phyloP scores from a whole-genome alignment of 768 basidiomycete species.

The Pleurotus tuoliensis region DNA sequence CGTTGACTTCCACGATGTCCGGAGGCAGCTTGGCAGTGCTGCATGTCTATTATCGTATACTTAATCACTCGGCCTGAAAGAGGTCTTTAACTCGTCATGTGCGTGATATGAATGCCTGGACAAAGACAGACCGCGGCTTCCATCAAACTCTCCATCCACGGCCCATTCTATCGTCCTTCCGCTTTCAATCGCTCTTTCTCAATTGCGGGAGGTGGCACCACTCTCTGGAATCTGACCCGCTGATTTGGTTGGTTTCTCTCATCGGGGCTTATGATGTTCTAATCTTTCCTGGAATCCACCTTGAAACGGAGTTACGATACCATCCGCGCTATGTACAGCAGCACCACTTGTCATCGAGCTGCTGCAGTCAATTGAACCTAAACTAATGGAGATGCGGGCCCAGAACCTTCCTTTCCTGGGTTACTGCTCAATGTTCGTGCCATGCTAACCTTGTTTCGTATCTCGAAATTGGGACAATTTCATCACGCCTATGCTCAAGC shows the following conservation, averaged over 20 bases:
- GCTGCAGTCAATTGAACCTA: background rate
- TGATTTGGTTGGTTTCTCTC: constrained; percentile 5
- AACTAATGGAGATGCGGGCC: background rate
- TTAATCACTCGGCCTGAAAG: constrained; percentile 12
- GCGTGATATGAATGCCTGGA: background rate
- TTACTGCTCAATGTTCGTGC: background rate
- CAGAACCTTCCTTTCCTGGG: background rate
- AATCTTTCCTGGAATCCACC: background rate
- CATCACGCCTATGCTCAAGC: background rate
- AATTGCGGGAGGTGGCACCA: background rate
- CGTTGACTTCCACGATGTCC: constrained; percentile 92
- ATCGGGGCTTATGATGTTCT: constrained; percentile 1
- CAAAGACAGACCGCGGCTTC: constrained; percentile 2
- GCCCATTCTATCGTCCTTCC: background rate
- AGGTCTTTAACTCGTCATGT: background rate
- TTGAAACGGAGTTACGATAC: constrained; percentile 3
- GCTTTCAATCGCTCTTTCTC: background rate
- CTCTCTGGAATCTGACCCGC: background rate
- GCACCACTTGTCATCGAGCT: too few species aligned
- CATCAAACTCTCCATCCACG: background rate
- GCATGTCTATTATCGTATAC: constrained; percentile 52
- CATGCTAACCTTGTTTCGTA: background rate
- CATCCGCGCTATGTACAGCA: too few species aligned
- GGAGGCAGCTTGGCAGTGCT: constrained; percentile 80
- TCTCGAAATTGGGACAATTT: background rate